Evolutionary conservation across 345 rosid species (phyloP), one percentile per base, ranked within the genome.

Genomic region (Eucalyptus coolabah): DNA sequence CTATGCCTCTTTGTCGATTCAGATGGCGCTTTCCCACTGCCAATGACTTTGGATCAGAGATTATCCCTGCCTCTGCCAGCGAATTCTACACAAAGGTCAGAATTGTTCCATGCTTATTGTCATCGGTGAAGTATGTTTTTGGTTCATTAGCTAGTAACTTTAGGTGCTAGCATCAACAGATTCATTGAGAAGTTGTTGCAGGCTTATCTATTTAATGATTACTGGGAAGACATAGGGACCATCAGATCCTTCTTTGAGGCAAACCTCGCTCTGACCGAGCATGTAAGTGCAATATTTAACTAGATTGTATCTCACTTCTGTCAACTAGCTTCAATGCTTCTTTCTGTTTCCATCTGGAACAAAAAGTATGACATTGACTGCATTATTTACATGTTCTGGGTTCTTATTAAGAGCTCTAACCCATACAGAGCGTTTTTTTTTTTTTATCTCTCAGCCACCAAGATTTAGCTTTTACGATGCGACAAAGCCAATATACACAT

Each of bases 11-110:
- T 86, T 86, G 88, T 89, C 80, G 89, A 81, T 54, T 85, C 94
- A 98, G 99, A 92, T 98, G 99, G 99, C 99, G 99, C 88, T 98
- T 95, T 88, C 99, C 99, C 65, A 98, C 99, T 49, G 99, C 99
- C 89, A 98, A 98, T 91, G 99, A 98, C 93, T 98, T 96, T 86
- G 98, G 99, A 91, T 98, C 99, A 15, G 99, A 98, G 93, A 96
- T 98, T 87, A 97, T 98, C 88, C 99, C 99, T 72, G 98, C 98
- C 89, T 98, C 99, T 85, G 98, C 97, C 47, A 97, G 85, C 80
- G 99, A 98, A 90, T 95, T 90, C 92, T 93, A 89, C 92, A 91
- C 92, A 19, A 97, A 95, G 95, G 98, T 98, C 86, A 86, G 92
- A 82, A 50, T 40, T 30, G 28, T 37, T 47, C n/a, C 86, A 5